Evolutionary conservation across 495 filamentous ascomycete species (phyloP), one percentile per base, ranked within the genome.

Genomic region (Pyrenula aspistea): DNA sequence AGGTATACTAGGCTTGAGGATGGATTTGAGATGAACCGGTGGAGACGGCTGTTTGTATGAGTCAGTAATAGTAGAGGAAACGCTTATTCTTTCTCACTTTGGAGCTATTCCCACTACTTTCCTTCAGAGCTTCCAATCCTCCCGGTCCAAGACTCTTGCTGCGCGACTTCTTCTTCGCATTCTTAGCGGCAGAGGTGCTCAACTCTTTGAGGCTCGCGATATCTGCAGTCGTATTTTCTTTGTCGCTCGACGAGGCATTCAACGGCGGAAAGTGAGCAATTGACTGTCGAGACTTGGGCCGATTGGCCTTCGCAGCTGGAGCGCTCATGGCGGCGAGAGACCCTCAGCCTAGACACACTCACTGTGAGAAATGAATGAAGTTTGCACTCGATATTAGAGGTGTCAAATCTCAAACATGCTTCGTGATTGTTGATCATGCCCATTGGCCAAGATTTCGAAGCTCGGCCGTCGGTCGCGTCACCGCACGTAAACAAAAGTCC

Each of bases 111-210:
- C 88, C 91, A 64, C 76, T 81, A 21, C 81, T 83, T 59, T 84
- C 77, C 67, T 89, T 88, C 49, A 95, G 75, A 54, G 82, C 83
- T 73, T 91, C 90, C 25, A 96, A 71, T 54, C 92, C 89, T 21
- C 91, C 93, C 22, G 92, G 92, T 1, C 93, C 93, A 59, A 98
- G 81, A 67, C 91, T 96, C 71, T 96, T 96, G 68, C 93, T 96
- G 53, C 93, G 82, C 31, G 84, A 88, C 70, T 94, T 95, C 69
- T 85, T 89, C 53, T 74, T 76, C 10, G 68, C 60, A 58, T 64
- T 67, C 61, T 65, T 75, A 55, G 68, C 71, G 59, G 59, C 68
- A 59, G 66, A 64, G 60, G 59, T 62, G 31, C 66, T 68, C 12
- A 67, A 61, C 25, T 60, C 62, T 10, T 42, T 60, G 22, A 75